Base-by-base conservation (phyloP, 1,139 yeast species). In the Blastobotrys petasosporus region DNA sequence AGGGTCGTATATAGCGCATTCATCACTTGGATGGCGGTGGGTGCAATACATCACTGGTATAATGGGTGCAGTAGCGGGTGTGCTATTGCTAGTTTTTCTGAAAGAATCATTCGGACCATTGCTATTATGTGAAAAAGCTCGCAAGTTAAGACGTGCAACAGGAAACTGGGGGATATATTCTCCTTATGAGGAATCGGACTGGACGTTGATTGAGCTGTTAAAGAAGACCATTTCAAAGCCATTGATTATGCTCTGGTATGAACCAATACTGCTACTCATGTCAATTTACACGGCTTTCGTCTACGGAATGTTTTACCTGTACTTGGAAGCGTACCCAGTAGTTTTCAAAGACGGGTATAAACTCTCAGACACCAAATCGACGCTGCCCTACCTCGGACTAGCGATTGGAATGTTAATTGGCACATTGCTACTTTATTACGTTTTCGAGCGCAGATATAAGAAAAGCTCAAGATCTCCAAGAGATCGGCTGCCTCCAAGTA, bases 101-200 rank as follows among this genome's bases (percentile, higher is more conserved):
- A 65, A 67, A 41, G 82, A 77, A 56, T 71, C 79, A 9, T 78
- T 75, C 54, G 61, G 60, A 15, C 68, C 67, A 11, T 39, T 61
- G 10, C 65, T 74, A 40, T 67, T 76, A 45, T 68, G 63, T 4
- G 47, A 53, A 11, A 73, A 73, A 53, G 80, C 79, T n/a, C 68
- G 65, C 50, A 54, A 51, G 15, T 66, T 75, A 70, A 71, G 67
- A 59, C 74, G 74, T 56, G 66, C 74, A 54, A 64, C 69, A 1
- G 68, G 67, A 4, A 79, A 75, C 60, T 85, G 94, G 94, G 86
- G 86, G 34, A 82, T 85, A 45, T 79, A 77, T 59, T 92, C 95
- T 23, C 82, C 90, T 4, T 90, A 82, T 58, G 95, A 86, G 61
- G 83, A 79, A 55, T 74, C 79, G 46, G 72, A 73, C 42, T 68